Evolutionary conservation across 2,329 filamentous ascomycete species (phyloP).

Genomic region (Fusarium falciforme): DNA sequence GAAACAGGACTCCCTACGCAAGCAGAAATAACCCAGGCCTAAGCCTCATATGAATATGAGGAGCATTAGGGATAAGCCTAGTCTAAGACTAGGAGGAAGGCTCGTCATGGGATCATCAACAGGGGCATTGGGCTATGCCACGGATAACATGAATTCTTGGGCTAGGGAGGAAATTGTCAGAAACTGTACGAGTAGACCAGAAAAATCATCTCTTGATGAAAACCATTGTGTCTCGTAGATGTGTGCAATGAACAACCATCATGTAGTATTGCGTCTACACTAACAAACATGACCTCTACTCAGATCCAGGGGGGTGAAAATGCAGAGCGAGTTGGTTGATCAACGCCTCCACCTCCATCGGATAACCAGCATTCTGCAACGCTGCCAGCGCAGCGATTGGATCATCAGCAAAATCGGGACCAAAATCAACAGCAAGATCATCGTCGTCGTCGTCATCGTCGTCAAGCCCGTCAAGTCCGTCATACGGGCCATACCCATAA

Average conservation of each 20-base stretch:
- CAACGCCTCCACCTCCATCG: not conserved
- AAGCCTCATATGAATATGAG: not conserved
- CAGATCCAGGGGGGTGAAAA: not conserved
- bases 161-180: not conserved
- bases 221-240: not conserved
- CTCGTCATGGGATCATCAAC: not conserved
- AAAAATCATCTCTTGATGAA: not conserved
- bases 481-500: not conserved
- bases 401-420: not conserved
- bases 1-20: not conserved
- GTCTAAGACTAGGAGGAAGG: not conserved
- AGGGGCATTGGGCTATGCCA: not conserved
- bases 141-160: not conserved
- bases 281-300: not conserved
- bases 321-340: not conserved
- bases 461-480: slow-evolving; percentile 2
- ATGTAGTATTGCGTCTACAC: not conserved
- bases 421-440: not conserved
- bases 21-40: not conserved
- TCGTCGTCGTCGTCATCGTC: not conserved
- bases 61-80: not conserved
- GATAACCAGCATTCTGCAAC: not conserved
- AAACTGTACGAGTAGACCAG: not conserved
- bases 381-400: too few species aligned
- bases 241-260: not conserved